Evolutionary conservation across 2,329 filamentous ascomycete genomes (phyloP), one percentile per base, ranked within the genome.

Genomic region (Corniculantispora saksenae): DNA sequence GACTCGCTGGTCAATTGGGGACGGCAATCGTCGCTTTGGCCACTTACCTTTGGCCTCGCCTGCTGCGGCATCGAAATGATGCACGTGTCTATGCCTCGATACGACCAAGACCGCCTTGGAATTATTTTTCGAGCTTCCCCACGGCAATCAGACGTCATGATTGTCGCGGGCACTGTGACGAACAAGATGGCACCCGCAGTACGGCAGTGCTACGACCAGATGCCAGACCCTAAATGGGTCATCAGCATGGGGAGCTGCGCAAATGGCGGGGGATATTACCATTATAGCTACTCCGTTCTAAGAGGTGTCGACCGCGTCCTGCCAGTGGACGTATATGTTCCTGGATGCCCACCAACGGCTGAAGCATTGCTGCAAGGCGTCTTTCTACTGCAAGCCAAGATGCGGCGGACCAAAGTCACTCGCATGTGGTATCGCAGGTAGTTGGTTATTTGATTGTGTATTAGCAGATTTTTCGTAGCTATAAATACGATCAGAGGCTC

Each of bases 161-260:
- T 97, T 73, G 93, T 97, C 23, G 93, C 93, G 29, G 93, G 93
- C 66, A 97, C 93, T 35, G 86, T 97, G 67, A 96, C 92, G 71
- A 97, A 97, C 84, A 97, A 97, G 84, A 97, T 97, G 93, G 93
- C 92, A 1, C 92, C 93, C 2, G 93, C 93, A 40, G 82, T 97
- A 74, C 86, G 93, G 78, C 92, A 95, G 80, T 90, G 96, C 67
- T 97, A 97, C 81, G 93, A 97, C 79, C 93, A 97, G 83, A 97
- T 97, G 93, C 92, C 93, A 32, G 93, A 97, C 35, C 93, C 93
- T 21, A 86, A 91, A 74, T 97, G 92, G 92, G 92, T 94, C 71
- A 78, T 87, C 73, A 91, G 88, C 72, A 94, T 94, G 91, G 91
- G 91, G 13, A 91, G 88, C 73, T 94, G 91, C 77, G 91, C 91